Percentiles rank a stretch among this genome's conserved stretches.
phyloP scores from a whole-genome alignment of 306 rosid genomes.

The Citrullus colocynthis region DNA sequence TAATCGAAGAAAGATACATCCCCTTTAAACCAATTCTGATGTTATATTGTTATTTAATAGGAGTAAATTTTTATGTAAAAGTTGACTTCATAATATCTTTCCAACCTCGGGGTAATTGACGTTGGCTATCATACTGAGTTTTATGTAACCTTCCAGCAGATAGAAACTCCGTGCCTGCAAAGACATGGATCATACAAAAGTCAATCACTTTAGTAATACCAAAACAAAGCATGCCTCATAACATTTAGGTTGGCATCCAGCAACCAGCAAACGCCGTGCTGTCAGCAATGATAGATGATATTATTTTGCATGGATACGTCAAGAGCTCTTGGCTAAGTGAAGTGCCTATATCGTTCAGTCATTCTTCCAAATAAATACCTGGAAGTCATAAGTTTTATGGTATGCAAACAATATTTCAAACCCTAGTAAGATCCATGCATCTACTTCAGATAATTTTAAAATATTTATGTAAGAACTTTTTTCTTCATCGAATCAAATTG shows the following conservation, averaged over 20 bases:
- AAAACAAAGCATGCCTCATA: not conserved
- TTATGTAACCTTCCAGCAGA: constrained; percentile 35
- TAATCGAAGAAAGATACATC: not conserved
- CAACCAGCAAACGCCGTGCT: not conserved
- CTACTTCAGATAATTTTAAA: not conserved
- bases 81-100: not conserved
- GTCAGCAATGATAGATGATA: not conserved
- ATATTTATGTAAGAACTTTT: not conserved
- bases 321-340: not conserved
- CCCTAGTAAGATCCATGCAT: not conserved
- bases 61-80: not conserved
- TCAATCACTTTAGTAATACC: not conserved
- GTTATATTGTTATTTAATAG: not conserved
- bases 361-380: not conserved
- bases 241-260: not conserved
- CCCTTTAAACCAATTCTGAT: not conserved
- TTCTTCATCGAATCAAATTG: not conserved
- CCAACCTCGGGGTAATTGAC: constrained; percentile 57
- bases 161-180: constrained; percentile 40
- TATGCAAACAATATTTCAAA: not conserved
- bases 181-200: constrained; percentile 5
- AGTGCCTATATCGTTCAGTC: not conserved
- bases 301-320: not conserved
- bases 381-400: not conserved
- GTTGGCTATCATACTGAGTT: constrained; percentile 27